Evolutionary conservation across 352 stramenopile species (phyloP).

Genomic region (Globisporangium alternatum): DNA sequence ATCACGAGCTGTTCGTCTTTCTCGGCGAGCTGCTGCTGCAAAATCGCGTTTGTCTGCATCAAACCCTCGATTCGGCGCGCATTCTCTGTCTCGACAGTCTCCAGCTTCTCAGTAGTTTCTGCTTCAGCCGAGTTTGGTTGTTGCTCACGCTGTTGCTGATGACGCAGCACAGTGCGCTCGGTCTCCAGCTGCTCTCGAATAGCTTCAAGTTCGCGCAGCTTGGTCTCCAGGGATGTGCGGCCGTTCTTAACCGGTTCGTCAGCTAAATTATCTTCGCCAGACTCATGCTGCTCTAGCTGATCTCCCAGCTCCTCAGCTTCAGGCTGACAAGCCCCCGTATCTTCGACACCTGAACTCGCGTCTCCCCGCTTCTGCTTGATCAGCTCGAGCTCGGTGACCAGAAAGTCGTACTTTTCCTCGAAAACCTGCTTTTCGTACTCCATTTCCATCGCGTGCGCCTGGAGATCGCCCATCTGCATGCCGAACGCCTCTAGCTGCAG

Average conservation of each 20-base stretch:
- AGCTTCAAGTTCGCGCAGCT: constrained; percentile 15
- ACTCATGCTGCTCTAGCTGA: background rate
- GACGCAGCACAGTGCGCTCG: background rate
- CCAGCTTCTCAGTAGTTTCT: background rate
- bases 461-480: constrained; percentile 6
- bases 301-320: background rate
- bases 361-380: constrained; percentile 26
- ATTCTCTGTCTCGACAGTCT: background rate
- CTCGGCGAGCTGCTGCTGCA: constrained; percentile 15
- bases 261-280: background rate
- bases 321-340: background rate
- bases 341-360: background rate
- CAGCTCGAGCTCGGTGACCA: constrained; percentile 29
- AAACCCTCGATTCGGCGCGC: constrained; percentile 2
- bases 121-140: background rate
- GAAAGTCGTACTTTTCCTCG: constrained; percentile 34
- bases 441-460: constrained; percentile 18
- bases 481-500: constrained; percentile 20
- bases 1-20: constrained; percentile 12
- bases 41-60: constrained; percentile 15
- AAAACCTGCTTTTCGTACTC: constrained; percentile 33
- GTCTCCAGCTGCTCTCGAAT: constrained; percentile 14
- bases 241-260: background rate
- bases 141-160: background rate
- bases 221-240: background rate